phyloP scores from a whole-genome alignment of 2,329 filamentous ascomycete genomes.

The Cytospora piceae region DNA sequence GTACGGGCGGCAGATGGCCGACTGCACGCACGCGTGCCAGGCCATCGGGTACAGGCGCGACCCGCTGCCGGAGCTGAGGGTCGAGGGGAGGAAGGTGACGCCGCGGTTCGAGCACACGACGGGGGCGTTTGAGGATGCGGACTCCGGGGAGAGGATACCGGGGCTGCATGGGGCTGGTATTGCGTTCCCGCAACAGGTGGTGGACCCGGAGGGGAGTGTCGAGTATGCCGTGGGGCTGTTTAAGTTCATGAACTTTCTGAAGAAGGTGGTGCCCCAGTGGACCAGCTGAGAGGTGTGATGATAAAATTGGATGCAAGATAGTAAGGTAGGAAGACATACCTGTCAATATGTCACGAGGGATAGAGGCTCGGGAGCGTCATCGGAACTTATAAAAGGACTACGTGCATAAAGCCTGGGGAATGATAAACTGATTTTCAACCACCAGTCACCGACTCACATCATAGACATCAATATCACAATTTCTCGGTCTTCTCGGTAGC shows the following conservation, averaged over 20 bases:
- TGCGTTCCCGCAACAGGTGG: conserved; percentile 63
- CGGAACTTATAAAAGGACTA: background rate
- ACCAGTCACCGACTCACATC: no score
- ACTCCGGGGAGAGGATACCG: conserved; percentile 46
- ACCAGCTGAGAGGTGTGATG: background rate
- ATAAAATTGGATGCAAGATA: background rate
- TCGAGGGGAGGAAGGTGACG: conserved; percentile 35
- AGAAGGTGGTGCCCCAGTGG: conserved; percentile 59
- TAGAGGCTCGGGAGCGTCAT: background rate
- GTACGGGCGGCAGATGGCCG: conserved; percentile 51
- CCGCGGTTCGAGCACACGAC: conserved; percentile 41
- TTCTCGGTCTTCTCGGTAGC: no score
- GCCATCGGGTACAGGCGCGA: conserved; percentile 62
- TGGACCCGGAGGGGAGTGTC: conserved; percentile 63
- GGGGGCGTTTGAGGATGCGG: conserved; percentile 52
- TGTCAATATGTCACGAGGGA: background rate
- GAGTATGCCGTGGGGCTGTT: conserved; percentile 66
- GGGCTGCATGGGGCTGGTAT: conserved; percentile 66
- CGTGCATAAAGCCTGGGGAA: background rate
- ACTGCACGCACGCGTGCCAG: conserved; percentile 57
- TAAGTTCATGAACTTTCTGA: conserved; percentile 68
- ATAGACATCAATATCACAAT: no score
- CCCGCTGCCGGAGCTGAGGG: conserved; percentile 51
- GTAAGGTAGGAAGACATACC: background rate
- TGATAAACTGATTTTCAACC: background rate